Evolutionary conservation across 176 grass and related monocot genomes (phyloP).

Genomic region (Ananas comosus): DNA sequence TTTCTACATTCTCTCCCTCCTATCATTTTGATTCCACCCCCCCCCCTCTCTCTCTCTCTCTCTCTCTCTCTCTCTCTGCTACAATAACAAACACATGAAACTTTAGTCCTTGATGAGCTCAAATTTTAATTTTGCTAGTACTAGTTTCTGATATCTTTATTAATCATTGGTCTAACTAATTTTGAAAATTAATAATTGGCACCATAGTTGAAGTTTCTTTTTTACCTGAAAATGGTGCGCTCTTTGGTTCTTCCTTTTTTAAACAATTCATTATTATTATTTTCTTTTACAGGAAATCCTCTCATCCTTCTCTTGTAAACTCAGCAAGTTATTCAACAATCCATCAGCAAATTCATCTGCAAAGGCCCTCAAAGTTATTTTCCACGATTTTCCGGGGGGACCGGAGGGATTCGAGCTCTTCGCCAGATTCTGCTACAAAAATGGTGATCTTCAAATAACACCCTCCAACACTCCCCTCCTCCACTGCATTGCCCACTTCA

Average conservation of each 20-base stretch:
- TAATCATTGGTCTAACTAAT: too few relatives aligned
- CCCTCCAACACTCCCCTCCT: constrained; percentile 47
- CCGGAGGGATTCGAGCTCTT: constrained; percentile 71
- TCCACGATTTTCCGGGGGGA: constrained; percentile 67
- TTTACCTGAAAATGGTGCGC: background rate
- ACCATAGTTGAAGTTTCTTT: background rate
- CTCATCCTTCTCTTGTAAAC: constrained; percentile 41
- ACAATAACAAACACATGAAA: background rate
- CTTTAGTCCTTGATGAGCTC: too few relatives aligned
- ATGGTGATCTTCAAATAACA: constrained; percentile 30
- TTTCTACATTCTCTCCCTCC: constrained; percentile 2
- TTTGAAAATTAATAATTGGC: background rate
- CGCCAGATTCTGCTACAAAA: constrained; percentile 61
- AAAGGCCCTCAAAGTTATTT: constrained; percentile 32
- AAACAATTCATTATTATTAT: background rate
- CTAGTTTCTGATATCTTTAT: too few relatives aligned
- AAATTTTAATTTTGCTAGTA: too few relatives aligned
- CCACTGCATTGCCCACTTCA: constrained; percentile 54
- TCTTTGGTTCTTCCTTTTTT: background rate
- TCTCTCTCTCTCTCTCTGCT: constrained; percentile 5
- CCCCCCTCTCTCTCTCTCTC: background rate
- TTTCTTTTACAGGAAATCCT: constrained; percentile 65
- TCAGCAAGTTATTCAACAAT: constrained; percentile 31
- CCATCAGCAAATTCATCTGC: constrained; percentile 11
- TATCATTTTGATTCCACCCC: background rate